A percentile compares a stretch with the other conserved stretches of the same genome.
These are phyloP conservation scores for Penicillium turbatum DNA, from an alignment of 495 filamentous ascomycete species.

Conservation along the genomic window DNA sequence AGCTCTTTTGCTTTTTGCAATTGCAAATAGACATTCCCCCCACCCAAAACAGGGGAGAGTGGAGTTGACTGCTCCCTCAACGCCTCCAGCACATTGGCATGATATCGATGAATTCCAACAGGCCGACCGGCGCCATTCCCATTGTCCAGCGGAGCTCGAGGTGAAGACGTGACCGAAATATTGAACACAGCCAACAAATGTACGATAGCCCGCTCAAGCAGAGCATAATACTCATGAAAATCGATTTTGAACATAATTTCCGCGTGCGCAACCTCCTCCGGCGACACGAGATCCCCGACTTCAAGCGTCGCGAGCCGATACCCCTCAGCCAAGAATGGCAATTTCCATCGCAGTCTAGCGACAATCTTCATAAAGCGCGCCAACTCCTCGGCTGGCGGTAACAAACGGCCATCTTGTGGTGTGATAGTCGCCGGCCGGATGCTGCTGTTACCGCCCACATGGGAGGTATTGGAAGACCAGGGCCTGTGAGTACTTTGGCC, in stretches of 20 bases:
- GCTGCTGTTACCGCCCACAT: conserved; percentile 6
- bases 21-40: conserved; percentile 41
- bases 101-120: conserved; percentile 48
- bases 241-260: conserved; percentile 68
- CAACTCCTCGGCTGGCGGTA: conserved; percentile 42
- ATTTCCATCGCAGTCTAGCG: conserved; percentile 56
- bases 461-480: neutral
- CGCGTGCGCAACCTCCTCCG: conserved; percentile 31
- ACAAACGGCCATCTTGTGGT: conserved; percentile 8
- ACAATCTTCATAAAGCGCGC: conserved; percentile 54
- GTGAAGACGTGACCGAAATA: conserved; percentile 36
- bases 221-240: conserved; percentile 66
- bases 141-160: neutral
- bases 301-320: conserved; percentile 44
- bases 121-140: conserved; percentile 9
- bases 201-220: conserved; percentile 60
- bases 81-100: conserved; percentile 58
- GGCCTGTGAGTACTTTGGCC: neutral
- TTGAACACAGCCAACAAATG: conserved; percentile 56
- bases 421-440: conserved; percentile 12
- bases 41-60: conserved; percentile 47
- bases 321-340: conserved; percentile 50
- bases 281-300: conserved; percentile 6
- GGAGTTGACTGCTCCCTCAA: conserved; percentile 49
- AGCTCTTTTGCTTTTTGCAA: conserved; percentile 59